These are phyloP conservation scores for Alternaria panax DNA, from an alignment of 2,329 filamentous ascomycete species.

Conservation along the genomic window DNA sequence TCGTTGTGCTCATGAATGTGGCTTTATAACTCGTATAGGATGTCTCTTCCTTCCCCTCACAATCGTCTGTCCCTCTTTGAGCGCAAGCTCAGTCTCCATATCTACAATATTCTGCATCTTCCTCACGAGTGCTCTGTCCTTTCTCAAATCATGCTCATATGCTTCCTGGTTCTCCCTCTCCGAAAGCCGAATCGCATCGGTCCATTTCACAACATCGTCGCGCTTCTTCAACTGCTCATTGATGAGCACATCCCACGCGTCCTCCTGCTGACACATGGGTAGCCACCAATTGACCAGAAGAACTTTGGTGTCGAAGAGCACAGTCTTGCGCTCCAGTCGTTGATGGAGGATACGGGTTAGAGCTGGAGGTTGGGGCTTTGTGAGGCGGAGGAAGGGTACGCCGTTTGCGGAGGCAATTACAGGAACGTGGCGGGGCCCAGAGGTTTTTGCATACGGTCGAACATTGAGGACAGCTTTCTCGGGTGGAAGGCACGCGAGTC, in stretches of 20 bases:
- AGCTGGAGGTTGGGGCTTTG: constrained; percentile 68
- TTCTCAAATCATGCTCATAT: constrained; percentile 32
- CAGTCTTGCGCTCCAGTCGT: constrained; percentile 57
- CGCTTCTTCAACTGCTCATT: constrained; percentile 14
- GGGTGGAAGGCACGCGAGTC: constrained; percentile 46
- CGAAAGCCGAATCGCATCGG: constrained; percentile 32
- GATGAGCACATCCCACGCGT: constrained; percentile 58
- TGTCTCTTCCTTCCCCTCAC: constrained; percentile 35
- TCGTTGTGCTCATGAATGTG: constrained; percentile 6
- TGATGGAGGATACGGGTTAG: constrained; percentile 66
- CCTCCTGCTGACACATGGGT: constrained; percentile 53
- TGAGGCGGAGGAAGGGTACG: constrained; percentile 70
- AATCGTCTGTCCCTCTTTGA: constrained; percentile 48
- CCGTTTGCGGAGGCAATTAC: constrained; percentile 62
- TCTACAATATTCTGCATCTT: constrained; percentile 59
- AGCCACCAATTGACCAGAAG: constrained; percentile 54
- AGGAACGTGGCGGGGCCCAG: constrained; percentile 66
- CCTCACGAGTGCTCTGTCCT: constrained; percentile 43
- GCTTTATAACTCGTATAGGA: constrained; percentile 32
- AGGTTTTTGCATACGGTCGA: constrained; percentile 58
- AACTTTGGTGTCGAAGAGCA: constrained; percentile 50
- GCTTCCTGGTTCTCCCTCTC: constrained; percentile 19
- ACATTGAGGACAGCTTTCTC: constrained; percentile 57
- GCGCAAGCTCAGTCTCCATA: constrained; percentile 55
- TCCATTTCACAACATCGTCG: constrained; percentile 40